These are phyloP conservation scores for Xylariaceae sp. DNA, from an alignment of 2,329 filamentous ascomycete species.

Conservation along the genomic window DNA sequence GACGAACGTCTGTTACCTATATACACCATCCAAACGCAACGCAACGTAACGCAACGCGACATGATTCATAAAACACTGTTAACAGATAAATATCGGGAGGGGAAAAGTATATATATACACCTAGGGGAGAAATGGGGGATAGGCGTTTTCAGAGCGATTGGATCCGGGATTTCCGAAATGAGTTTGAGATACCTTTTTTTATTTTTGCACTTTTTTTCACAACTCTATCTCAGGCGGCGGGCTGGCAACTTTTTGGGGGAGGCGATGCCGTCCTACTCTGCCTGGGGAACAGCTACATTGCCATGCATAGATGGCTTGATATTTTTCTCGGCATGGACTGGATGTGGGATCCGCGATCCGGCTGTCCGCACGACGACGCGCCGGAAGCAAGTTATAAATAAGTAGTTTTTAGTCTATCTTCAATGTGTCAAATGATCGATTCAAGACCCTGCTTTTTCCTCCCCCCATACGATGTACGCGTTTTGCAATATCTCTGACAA, in stretches of 20 bases:
- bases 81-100: neutral
- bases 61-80: neutral
- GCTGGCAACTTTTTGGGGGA: constrained; percentile 1
- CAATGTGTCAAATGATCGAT: too few relatives aligned
- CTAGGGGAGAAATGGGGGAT: constrained; percentile 3
- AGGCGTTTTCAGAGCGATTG: constrained; percentile 26
- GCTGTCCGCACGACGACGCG: too few relatives aligned
- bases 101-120: neutral
- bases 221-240: constrained; percentile 12
- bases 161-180: constrained; percentile 17
- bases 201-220: constrained; percentile 19
- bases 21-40: constrained; percentile 3
- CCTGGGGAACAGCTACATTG: too few relatives aligned
- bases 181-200: constrained; percentile 33
- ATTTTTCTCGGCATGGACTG: too few relatives aligned
- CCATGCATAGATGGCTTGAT: too few relatives aligned
- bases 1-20: constrained; percentile 6
- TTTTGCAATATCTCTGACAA: too few relatives aligned
- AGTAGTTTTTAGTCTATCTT: too few relatives aligned
- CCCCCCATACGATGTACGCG: too few relatives aligned
- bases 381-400: too few relatives aligned
- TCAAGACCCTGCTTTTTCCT: too few relatives aligned
- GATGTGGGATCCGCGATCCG: too few relatives aligned
- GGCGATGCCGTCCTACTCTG: too few relatives aligned
- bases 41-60: neutral